phyloP scores from a whole-genome alignment of 805 yeast species.

The Saccharomycopsis amapae region DNA sequence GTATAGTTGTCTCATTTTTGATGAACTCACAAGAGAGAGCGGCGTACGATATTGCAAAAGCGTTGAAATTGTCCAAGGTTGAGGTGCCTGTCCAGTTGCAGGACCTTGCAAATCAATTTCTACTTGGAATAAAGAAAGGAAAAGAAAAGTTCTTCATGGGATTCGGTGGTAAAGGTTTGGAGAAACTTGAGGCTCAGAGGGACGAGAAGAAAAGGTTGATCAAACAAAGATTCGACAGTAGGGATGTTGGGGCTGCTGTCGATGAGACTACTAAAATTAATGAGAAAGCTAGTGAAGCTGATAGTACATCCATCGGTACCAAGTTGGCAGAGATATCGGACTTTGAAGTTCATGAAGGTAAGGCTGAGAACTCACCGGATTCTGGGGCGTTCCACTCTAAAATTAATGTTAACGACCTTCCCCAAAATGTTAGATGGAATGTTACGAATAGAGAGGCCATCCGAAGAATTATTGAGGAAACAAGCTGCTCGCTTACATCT shows the following conservation, averaged over 20 bases:
- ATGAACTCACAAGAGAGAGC: slow-evolving; percentile 52
- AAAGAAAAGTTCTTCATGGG: slow-evolving; percentile 63
- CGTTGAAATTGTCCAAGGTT: slow-evolving; percentile 44
- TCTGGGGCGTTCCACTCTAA: slow-evolving; percentile 53
- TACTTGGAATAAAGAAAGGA: slow-evolving; percentile 57
- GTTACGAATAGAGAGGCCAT: slow-evolving; percentile 63
- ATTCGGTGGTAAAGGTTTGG: slow-evolving; percentile 90
- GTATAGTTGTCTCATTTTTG: slow-evolving; percentile 70
- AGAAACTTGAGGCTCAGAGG: slow-evolving; percentile 53
- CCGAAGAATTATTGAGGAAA: slow-evolving; percentile 57
- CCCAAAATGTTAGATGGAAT: slow-evolving; percentile 72
- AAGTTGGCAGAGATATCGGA: slow-evolving; percentile 21
- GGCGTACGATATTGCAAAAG: slow-evolving; percentile 63
- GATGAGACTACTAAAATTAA: slow-evolving; percentile 22
- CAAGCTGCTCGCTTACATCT: slow-evolving; percentile 70
- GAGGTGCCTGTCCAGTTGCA: slow-evolving; percentile 43
- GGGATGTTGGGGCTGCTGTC: slow-evolving; percentile 20
- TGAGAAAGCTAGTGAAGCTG: slow-evolving; percentile 17
- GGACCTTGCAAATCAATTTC: slow-evolving; percentile 47
- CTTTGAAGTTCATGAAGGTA: slow-evolving; percentile 24
- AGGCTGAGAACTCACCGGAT: slow-evolving; percentile 52
- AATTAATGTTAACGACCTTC: slow-evolving; percentile 75
- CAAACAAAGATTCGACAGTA: slow-evolving; percentile 9
- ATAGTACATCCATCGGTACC: slow-evolving; percentile 7
- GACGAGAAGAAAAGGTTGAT: slow-evolving; percentile 26